Conservation (phyloP, 306 rosid species). For the Begonia peltatifolia region DNA sequence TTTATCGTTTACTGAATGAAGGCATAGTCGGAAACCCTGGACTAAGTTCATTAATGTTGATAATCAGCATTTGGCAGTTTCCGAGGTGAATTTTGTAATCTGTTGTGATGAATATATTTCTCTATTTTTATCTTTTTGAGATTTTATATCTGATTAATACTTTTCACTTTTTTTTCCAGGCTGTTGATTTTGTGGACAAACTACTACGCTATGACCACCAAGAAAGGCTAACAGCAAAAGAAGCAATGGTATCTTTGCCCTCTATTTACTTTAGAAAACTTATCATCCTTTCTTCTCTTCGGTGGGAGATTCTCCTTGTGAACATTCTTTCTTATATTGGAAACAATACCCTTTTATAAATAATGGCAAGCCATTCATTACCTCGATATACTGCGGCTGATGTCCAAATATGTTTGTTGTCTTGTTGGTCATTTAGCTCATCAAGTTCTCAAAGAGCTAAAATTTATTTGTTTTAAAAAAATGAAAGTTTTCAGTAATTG, state of each 20-base stretch:
- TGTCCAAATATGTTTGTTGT: too few species aligned
- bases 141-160: neutral
- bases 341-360: too few species aligned
- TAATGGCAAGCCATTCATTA: too few species aligned
- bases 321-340: too few species aligned
- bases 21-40: slow-evolving; percentile 92
- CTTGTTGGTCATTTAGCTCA: too few species aligned
- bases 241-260: slow-evolving; percentile 63
- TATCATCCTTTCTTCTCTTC: too few species aligned
- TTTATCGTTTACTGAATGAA: slow-evolving; percentile 9
- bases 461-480: too few species aligned
- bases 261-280: too few species aligned
- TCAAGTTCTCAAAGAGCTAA: too few species aligned
- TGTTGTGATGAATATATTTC: neutral
- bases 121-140: slow-evolving; percentile 1
- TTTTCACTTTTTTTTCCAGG: slow-evolving; percentile 24
- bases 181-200: slow-evolving; percentile 78
- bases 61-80: slow-evolving; percentile 73
- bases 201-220: slow-evolving; percentile 79
- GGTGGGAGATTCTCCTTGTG: too few species aligned
- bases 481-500: too few species aligned
- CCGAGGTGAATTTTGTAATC: slow-evolving; percentile 44
- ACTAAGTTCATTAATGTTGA: slow-evolving; percentile 62
- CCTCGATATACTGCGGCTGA: too few species aligned
- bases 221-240: slow-evolving; percentile 89